Percentiles rank a stretch among this genome's conserved stretches.
Evolutionary conservation across 352 stramenopile genomes (phyloP).

Genomic region (Phytophthora sp.): DNA sequence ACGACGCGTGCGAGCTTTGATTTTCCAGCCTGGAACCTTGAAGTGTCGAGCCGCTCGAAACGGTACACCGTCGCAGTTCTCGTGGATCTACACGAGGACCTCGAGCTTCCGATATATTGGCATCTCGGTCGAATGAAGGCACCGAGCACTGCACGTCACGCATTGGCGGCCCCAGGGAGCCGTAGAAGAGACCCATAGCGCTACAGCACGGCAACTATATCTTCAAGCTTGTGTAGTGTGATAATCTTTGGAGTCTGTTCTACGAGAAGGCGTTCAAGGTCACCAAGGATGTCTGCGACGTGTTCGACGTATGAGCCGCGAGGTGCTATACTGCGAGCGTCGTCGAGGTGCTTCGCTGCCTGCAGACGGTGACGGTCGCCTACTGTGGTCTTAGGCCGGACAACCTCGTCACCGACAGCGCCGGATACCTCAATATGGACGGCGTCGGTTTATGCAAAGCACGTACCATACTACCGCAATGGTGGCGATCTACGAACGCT

Average conservation of each 20-base stretch:
- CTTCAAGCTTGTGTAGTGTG: conserved; percentile 97
- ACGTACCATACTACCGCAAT: conserved; percentile 82
- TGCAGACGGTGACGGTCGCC: conserved; percentile 85
- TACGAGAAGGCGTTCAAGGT: conserved; percentile 88
- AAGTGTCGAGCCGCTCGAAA: no score
- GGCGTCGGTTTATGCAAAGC: conserved; percentile 89
- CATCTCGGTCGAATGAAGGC: no score
- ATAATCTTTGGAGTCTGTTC: conserved; percentile 97
- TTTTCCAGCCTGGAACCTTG: no score
- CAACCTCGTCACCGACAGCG: conserved; percentile 89
- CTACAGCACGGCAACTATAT: no score
- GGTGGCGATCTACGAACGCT: conserved; percentile 71
- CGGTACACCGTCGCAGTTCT: no score
- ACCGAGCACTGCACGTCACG: no score
- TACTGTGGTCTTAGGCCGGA: conserved; percentile 93
- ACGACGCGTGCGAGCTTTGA: no score
- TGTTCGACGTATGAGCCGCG: conserved; percentile 74
- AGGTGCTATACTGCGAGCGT: conserved; percentile 94
- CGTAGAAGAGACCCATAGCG: no score
- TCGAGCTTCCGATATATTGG: no score
- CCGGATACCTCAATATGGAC: conserved; percentile 91
- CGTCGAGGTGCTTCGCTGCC: conserved; percentile 82
- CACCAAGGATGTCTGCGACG: conserved; percentile 67
- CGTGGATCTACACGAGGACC: no score
- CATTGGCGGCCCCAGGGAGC: no score